A percentile compares a stretch with the other conserved stretches of the same genome.
Conservation (phyloP, 1,139 yeast genomes). For the Debaryomyces sp. region DNA sequence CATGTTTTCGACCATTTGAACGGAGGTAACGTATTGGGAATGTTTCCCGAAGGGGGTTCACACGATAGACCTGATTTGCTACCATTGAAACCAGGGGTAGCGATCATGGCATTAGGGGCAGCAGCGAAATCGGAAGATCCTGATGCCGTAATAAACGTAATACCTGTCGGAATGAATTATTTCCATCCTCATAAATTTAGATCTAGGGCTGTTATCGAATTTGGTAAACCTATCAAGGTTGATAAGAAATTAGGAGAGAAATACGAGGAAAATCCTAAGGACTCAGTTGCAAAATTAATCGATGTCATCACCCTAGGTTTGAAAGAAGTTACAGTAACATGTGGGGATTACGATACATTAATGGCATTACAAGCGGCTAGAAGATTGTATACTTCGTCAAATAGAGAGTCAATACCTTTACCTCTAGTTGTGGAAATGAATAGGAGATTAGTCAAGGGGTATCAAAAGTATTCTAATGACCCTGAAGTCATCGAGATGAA, state of each 20-base stretch:
- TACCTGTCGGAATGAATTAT: slow-evolving; percentile 52
- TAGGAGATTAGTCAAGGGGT: slow-evolving; percentile 43
- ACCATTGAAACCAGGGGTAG: slow-evolving; percentile 52
- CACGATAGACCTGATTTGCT: slow-evolving; percentile 44
- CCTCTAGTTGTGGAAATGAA: slow-evolving; percentile 52
- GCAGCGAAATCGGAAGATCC: slow-evolving; percentile 38
- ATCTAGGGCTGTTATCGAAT: slow-evolving; percentile 50
- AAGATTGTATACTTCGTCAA: slow-evolving; percentile 41
- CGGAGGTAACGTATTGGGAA: slow-evolving; percentile 59
- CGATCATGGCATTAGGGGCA: slow-evolving; percentile 52
- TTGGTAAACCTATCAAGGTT: slow-evolving; percentile 47
- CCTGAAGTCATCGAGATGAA: slow-evolving; percentile 39
- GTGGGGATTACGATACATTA: slow-evolving; percentile 36
- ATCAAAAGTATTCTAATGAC: slow-evolving; percentile 36
- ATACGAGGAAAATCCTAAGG: slow-evolving; percentile 22
- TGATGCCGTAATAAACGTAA: slow-evolving; percentile 35
- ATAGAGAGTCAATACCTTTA: slow-evolving; percentile 38
- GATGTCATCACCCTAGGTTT: slow-evolving; percentile 29
- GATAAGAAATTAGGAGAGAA: slow-evolving; percentile 29
- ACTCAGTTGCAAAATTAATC: slow-evolving; percentile 23
- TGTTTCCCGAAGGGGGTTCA: slow-evolving; percentile 65
- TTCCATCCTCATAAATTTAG: slow-evolving; percentile 50
- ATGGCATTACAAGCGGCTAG: slow-evolving; percentile 41
- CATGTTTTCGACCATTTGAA: slow-evolving; percentile 65
- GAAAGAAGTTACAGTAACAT: slow-evolving; percentile 35